Conservation (phyloP, 306 rosid species). For the Castanopsis chinensis region DNA sequence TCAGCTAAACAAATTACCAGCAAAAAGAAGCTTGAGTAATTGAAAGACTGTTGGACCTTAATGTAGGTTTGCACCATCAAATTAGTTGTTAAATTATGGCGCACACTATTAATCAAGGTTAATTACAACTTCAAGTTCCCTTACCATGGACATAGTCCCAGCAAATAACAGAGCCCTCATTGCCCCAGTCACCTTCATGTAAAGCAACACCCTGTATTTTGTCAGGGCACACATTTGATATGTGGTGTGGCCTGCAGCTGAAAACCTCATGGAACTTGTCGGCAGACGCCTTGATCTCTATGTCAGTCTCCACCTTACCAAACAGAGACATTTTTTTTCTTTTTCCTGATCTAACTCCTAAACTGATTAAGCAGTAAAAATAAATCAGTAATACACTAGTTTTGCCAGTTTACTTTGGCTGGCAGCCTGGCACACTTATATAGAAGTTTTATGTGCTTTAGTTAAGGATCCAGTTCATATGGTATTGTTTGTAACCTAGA, state of each 20-base stretch:
- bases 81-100: neutral
- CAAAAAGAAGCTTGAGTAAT: no score
- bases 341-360: neutral
- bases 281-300: conserved; percentile 19
- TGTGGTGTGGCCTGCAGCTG: conserved; percentile 22
- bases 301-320: conserved; percentile 13
- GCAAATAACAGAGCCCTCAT: conserved; percentile 11
- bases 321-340: neutral
- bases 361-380: neutral
- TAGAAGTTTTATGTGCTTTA: no score
- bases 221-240: neutral
- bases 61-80: no score
- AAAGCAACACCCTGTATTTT: conserved; percentile 2
- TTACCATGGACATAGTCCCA: conserved; percentile 29
- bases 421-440: no score
- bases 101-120: neutral
- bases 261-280: conserved; percentile 11
- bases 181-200: conserved; percentile 26
- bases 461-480: no score
- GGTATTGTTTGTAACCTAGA: no score
- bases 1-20: no score
- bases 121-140: neutral
- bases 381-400: no score
- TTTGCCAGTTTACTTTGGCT: no score
- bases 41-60: no score